Evolutionary conservation across 768 basidiomycete genomes (phyloP).

Genomic region (Zangia roseola): DNA sequence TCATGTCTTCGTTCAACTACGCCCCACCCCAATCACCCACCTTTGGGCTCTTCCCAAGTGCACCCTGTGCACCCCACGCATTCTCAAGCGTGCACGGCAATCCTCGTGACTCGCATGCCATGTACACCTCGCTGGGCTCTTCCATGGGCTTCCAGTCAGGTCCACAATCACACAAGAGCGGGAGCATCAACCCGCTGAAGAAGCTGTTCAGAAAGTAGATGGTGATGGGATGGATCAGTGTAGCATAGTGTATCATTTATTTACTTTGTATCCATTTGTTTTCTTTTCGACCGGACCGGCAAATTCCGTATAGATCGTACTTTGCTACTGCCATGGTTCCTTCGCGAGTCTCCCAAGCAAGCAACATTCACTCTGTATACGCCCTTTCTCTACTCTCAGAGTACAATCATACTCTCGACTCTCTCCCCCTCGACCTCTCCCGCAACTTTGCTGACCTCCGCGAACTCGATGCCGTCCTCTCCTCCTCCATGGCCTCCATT

Average conservation of each 20-base stretch:
- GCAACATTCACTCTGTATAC: conserved; percentile 48
- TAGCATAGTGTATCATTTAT: conserved; percentile 26
- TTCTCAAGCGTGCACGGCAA: conserved; percentile 57
- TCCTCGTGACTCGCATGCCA: conserved; percentile 57
- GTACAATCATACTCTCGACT: conserved; percentile 90
- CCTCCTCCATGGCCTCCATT: conserved; percentile 79
- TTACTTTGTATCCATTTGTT: not conserved
- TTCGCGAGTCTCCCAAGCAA: conserved; percentile 29
- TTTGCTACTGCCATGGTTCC: conserved; percentile 34
- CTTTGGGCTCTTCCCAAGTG: conserved; percentile 59
- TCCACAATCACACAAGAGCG: conserved; percentile 23
- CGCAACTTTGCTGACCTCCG: conserved; percentile 93
- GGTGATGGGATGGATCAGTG: conserved; percentile 15
- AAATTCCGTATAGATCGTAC: conserved; percentile 22
- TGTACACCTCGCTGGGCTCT: conserved; percentile 52
- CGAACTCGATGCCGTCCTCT: conserved; percentile 97
- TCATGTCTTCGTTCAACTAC: conserved; percentile 44
- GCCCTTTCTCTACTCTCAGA: conserved; percentile 72
- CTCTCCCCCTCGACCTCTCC: conserved; percentile 91
- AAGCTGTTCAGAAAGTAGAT: conserved; percentile 35
- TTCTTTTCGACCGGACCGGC: conserved; percentile 25
- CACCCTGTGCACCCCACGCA: conserved; percentile 53
- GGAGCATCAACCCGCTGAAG: conserved; percentile 32
- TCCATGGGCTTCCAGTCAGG: conserved; percentile 23
- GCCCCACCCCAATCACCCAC: conserved; percentile 51